A percentile compares a stretch with the other conserved stretches of the same genome.
These are phyloP conservation scores for Trypanosoma melophagium DNA, from an alignment of 208 protist genomes.

Conservation along the genomic window DNA sequence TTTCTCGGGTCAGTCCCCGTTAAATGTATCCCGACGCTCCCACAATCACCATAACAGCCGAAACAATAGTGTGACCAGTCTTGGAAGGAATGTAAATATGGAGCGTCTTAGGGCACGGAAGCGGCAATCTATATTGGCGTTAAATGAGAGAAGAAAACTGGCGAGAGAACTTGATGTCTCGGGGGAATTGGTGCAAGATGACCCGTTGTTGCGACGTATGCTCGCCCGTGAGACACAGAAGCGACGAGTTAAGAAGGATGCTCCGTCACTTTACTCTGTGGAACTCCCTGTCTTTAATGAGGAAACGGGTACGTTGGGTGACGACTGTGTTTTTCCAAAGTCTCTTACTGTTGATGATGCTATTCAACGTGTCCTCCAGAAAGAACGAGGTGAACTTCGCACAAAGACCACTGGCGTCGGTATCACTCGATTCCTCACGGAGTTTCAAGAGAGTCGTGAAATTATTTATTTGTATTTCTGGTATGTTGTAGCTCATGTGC, in stretches of 20 bases:
- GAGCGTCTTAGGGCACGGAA: no score
- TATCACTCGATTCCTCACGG: slow-evolving; percentile 45
- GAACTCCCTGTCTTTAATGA: slow-evolving; percentile 30
- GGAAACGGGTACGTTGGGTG: slow-evolving; percentile 11
- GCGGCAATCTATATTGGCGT: no score
- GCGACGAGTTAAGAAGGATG: slow-evolving; percentile 35
- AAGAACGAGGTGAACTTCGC: slow-evolving; percentile 41
- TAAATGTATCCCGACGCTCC: no score
- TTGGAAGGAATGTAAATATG: no score
- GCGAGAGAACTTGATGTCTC: not conserved
- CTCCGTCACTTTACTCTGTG: slow-evolving; percentile 43
- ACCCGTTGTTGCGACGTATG: slow-evolving; percentile 7
- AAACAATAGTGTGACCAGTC: no score
- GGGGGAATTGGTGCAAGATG: not conserved
- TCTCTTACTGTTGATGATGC: slow-evolving; percentile 29
- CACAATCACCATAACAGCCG: no score
- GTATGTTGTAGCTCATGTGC: slow-evolving; percentile 56
- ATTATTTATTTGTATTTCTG: slow-evolving; percentile 66
- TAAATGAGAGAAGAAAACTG: no score
- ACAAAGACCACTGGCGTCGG: slow-evolving; percentile 48
- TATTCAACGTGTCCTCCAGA: slow-evolving; percentile 38
- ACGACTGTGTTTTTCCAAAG: slow-evolving; percentile 18
- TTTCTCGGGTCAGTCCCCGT: no score
- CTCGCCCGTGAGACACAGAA: slow-evolving; percentile 9
- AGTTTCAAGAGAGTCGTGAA: slow-evolving; percentile 34